Base-by-base conservation (phyloP, 2,329 filamentous ascomycete genomes). In the Ampelomyces quisqualis region DNA sequence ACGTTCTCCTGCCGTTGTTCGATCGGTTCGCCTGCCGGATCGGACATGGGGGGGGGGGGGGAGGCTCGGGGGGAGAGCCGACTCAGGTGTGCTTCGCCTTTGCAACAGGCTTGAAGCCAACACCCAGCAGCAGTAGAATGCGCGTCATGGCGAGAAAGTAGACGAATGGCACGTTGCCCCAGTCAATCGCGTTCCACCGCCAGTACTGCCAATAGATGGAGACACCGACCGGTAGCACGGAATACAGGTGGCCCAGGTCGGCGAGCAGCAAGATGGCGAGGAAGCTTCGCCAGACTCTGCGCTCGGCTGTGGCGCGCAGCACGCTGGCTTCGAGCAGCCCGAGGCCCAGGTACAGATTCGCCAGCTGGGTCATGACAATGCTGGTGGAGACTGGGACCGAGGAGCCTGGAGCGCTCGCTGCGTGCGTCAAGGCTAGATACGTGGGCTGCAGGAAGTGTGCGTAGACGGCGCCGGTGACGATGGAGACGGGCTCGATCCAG, bases 311-410 rank as follows among this genome's bases (percentile, higher is more conserved):
- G 11, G 79, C 75, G 28, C 88, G 82, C 50, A 91, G 75, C 9
- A 91, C 82, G 17, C 89, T 69, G 2, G 85, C 85, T 70, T 93
- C 86, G 70, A 86, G 88, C 58, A 91, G 69, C 40, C 85, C 81
- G 66, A 90, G 88, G 43, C 87, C 78, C 26, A 90, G 67, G 70
- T 90, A 91, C 48, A 90, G 73, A 67, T 89, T 90, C 29, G 84
- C 85, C 21, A 91, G 77, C 70, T 91, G 87, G 13, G 82, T 81
- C 56, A 90, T 73, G 27, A 81, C 81, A 43, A 90, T 80, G 7
- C 79, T 77, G 1, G 84, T 85, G 27, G 76, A 77, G 23, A 77
- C 69, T 1, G 85, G 80, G 5, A 84, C 65, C 17, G 58, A 58
- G 19, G 64, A 38, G 49, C 70, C 49, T 43, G 77, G 68, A 2